Base-by-base conservation (phyloP, 2,329 filamentous ascomycete species). In the Rachicladosporium sp. region DNA sequence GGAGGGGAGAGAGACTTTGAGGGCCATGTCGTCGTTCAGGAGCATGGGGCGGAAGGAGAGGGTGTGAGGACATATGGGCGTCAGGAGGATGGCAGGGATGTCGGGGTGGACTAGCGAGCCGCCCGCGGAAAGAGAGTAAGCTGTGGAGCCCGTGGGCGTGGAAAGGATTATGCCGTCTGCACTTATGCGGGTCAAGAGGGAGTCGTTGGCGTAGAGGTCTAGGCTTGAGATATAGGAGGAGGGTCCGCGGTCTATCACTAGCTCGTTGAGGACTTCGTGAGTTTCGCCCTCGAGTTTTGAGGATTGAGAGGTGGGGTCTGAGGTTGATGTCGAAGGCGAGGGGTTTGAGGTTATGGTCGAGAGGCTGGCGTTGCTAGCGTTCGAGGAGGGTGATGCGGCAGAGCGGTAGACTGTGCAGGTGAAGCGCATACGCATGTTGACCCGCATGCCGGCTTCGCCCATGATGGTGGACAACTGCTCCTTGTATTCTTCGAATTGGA, bases 31-130 rank as follows among this genome's bases (percentile, higher is more conserved):
- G 65, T 98, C 91, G 36, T 87, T 93, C 36, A 98, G 76, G 6
- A 98, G 83, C 91, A 98, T 96, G 29, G 91, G 91, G 7, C 91
- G 78, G 75, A 98, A 98, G 10, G 86, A 94, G 10, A 98, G 72
- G 0, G 89, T 96, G 58, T 98, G 91, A 6, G 91, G 91, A 63
- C 91, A 98, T 61, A 98, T 96, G 12, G 91, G 91, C 0, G 91
- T 98, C 40, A 98, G 76, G 32, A 96, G 78, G 52, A 98, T 95
- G 51, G 88, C 91, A 10, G 91, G 91, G 44, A 98, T 94, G 57
- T 94, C 89, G 0, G 91, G 91, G 59, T 96, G 89, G 42, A 96
- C 89, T 34, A 98, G 79, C 13, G 87, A 93, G 51, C 91, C 91
- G 44, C 91, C 91, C 10, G 91, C 91, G 8, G 88, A 95, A 23